Base-by-base conservation (phyloP, 129 eudicot species). In the Ambrosia trifida region DNA sequence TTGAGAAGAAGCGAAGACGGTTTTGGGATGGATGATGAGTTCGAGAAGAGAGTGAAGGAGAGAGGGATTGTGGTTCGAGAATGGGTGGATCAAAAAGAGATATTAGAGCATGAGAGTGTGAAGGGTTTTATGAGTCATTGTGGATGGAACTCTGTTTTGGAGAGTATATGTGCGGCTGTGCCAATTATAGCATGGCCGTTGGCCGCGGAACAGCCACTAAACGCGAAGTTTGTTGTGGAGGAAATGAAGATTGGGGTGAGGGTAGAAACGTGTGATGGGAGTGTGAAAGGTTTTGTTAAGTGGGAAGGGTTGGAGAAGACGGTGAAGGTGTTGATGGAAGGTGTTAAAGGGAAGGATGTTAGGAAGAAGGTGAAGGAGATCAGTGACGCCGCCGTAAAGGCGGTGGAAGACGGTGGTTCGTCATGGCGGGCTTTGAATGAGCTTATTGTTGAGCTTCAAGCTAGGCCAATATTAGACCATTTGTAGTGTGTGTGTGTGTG, bases 321-420 rank as follows among this genome's bases (percentile, higher is more conserved):
- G 64, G 78, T 76, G 66, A 84, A 33, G 66, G 89, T 81, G 74
- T 68, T 84, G 40, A 84, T 84, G 89, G 81, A 51, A 19, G 83
- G 89, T 11, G 83, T 69, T 31, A 66, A 12, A 50, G 86, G 83
- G 47, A 61, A 73, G 61, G 69, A 53, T 61, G 46, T 66, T 40
- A 59, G 85, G 74, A 71, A 74, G 56, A 81, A 47, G 58, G 83
- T 74, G 71, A 43, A 35, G 63, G 81, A 73, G 52, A 1, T 81
- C 1, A 45, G 78, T 2, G 56, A 59, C 31, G 75, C 73, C 7
- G 80, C 85, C 8, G 35, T 14, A 46, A 64, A 53, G 57, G 84
- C 87, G 14, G 31, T 81, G 74, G 79, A 69, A 19, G 85, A 81
- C n/a, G 76, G 81, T 4, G 83, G 89, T 18, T 74, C 89, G 11